phyloP scores from a whole-genome alignment of 345 rosid genomes.

The Dipteronia dyeriana region DNA sequence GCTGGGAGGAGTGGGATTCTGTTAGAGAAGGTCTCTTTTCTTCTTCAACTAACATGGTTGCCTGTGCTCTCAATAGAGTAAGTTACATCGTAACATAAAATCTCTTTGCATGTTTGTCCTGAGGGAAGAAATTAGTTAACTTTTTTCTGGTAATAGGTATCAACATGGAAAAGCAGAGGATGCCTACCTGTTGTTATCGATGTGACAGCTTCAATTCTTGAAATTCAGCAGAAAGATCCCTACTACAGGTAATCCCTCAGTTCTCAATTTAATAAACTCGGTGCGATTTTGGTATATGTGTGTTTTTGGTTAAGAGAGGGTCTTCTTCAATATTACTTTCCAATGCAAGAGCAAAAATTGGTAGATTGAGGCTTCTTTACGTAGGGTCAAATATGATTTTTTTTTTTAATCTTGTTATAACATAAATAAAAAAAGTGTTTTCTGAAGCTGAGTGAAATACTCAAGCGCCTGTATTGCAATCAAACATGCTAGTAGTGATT shows the following conservation, averaged over 20 bases:
- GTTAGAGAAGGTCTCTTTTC: conserved; percentile 84
- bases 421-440: too few relatives aligned
- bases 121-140: background rate
- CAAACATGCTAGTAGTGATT: too few relatives aligned
- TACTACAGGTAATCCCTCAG: conserved; percentile 45
- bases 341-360: background rate
- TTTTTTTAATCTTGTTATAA: too few relatives aligned
- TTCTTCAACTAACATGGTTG: conserved; percentile 48
- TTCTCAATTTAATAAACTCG: background rate
- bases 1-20: conserved; percentile 88
- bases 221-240: conserved; percentile 80
- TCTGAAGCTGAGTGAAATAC: too few relatives aligned
- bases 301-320: too few relatives aligned
- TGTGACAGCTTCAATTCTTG: conserved; percentile 79
- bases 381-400: too few relatives aligned
- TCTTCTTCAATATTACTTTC: too few relatives aligned
- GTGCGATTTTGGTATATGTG: too few relatives aligned
- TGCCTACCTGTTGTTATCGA: conserved; percentile 77
- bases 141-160: conserved; percentile 42
- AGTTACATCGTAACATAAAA: conserved; percentile 3
- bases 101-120: background rate
- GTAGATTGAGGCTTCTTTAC: background rate
- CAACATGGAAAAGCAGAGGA: conserved; percentile 88
- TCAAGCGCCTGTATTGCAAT: too few relatives aligned
- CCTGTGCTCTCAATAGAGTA: conserved; percentile 72